A percentile compares a stretch with the other conserved stretches of the same genome.
Conservation (phyloP, 2,329 filamentous ascomycete species). For the Neobulgaria alba region DNA sequence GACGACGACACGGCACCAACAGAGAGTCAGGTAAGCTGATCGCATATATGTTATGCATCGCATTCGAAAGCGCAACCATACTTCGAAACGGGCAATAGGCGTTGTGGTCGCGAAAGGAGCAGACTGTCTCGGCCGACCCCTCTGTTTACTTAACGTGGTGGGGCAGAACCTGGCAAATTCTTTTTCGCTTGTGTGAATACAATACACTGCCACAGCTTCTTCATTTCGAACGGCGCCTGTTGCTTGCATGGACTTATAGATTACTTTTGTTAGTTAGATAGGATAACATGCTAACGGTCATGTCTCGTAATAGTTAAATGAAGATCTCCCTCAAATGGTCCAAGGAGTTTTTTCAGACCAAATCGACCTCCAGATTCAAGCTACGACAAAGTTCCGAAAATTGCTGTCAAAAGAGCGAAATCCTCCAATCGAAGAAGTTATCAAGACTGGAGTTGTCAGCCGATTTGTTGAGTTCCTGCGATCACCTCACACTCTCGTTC, state of each 20-base stretch:
- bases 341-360: conserved; percentile 96
- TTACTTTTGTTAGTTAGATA: conserved; percentile 2
- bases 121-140: neutral
- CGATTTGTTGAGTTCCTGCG: conserved; percentile 97
- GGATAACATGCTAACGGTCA: conserved; percentile 15
- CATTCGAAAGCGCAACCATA: neutral
- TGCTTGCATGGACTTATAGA: conserved; percentile 8
- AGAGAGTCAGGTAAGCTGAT: conserved; percentile 78
- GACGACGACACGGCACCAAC: conserved; percentile 94
- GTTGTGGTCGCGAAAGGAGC: neutral
- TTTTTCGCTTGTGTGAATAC: conserved; percentile 23
- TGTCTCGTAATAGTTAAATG: conserved; percentile 61
- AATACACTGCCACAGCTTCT: no score
- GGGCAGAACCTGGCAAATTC: conserved; percentile 21
- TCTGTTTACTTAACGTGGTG: conserved; percentile 26
- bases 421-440: conserved; percentile 97
- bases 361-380: conserved; percentile 94
- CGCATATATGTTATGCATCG: conserved; percentile 4
- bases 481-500: conserved; percentile 93
- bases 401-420: conserved; percentile 97
- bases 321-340: conserved; percentile 98
- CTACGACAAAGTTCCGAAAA: conserved; percentile 97
- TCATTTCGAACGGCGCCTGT: no score
- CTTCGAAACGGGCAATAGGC: neutral
- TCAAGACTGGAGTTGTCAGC: conserved; percentile 95